Evolutionary conservation across 1,284 basidiomycete genomes (phyloP), one percentile per base, ranked within the genome.

Genomic region (Malassezia brasiliensis): DNA sequence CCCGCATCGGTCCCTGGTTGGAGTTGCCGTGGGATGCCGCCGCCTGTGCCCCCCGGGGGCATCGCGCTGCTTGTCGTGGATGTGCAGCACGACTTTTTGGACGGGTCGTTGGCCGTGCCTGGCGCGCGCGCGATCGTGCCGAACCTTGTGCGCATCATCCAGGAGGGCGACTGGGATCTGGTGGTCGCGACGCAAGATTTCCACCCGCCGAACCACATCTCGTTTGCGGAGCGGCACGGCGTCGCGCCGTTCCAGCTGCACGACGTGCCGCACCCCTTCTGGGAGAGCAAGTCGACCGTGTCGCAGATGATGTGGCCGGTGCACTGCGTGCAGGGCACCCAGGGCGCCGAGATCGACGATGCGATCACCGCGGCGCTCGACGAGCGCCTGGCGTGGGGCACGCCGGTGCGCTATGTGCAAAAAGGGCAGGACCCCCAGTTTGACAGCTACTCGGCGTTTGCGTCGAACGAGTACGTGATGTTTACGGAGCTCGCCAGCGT

Each of bases 121-220:
- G 53, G 42, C n/a, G 59, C 51, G 0, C 12, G 4, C 3, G n/a
- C 11, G 3, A 39, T 60, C 17, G n/a, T 60, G 1, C 46, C 47
- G 5, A 42, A 19, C 12, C 10, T 61, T 2, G 15, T 22, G 37
- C 34, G 38, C 5, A 30, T 63, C 15, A 31, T 63, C 7, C 20
- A 41, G 7, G 34, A 40, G 19, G 14, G 37, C 17, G 20, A 38
- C 17, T 53, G 55, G 51, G 37, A 41, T 30, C 15, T 56, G 17
- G 45, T 64, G 38, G 53, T 59, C 15, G 54, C 51, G 8, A 56
- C 54, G 17, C 56, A 53, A 45, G 55, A 76, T 56, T 66, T 75
- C 59, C 84, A 85, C 69, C 84, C 83, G 0, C 64, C 65, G 4
- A 66, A 75, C 15, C 83, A 85, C 75, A 76, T 85, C 62, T 83